Evolutionary conservation across 1,284 basidiomycete species (phyloP).

Genomic region (Sporisorium exsertum): DNA sequence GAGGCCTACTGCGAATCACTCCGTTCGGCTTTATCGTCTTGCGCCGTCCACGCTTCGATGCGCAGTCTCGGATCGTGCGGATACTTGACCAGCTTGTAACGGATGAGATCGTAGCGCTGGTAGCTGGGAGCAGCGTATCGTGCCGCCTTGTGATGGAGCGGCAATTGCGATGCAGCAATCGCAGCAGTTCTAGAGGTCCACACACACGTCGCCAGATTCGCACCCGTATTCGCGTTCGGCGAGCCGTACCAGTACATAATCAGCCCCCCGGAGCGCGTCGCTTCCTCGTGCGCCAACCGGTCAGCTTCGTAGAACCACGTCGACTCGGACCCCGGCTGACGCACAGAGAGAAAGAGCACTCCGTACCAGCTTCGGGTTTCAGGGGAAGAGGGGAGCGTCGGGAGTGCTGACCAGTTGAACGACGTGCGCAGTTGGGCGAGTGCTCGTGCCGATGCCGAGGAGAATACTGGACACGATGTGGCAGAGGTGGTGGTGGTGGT

Average conservation of each 20-base stretch:
- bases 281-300: constrained; percentile 60
- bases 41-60: constrained; percentile 48
- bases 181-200: constrained; percentile 56
- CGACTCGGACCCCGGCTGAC: constrained; percentile 41
- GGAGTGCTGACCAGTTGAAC: constrained; percentile 57
- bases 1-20: constrained; percentile 5
- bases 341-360: constrained; percentile 58
- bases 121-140: constrained; percentile 47
- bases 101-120: constrained; percentile 49
- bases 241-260: constrained; percentile 65
- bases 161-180: constrained; percentile 37
- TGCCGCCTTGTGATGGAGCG: constrained; percentile 51
- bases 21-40: constrained; percentile 21
- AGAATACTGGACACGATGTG: constrained; percentile 47
- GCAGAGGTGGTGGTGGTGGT: constrained; percentile 1
- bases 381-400: constrained; percentile 19
- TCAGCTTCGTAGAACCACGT: constrained; percentile 58
- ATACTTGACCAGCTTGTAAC: constrained; percentile 53
- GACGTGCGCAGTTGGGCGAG: constrained; percentile 25
- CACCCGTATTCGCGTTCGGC: constrained; percentile 49
- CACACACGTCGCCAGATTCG: constrained; percentile 64
- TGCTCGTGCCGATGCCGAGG: constrained; percentile 13
- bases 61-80: constrained; percentile 26
- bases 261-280: constrained; percentile 54
- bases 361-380: constrained; percentile 55